Evolutionary conservation across 306 rosid species (phyloP).

Genomic region (Cicer pinnatifidum): DNA sequence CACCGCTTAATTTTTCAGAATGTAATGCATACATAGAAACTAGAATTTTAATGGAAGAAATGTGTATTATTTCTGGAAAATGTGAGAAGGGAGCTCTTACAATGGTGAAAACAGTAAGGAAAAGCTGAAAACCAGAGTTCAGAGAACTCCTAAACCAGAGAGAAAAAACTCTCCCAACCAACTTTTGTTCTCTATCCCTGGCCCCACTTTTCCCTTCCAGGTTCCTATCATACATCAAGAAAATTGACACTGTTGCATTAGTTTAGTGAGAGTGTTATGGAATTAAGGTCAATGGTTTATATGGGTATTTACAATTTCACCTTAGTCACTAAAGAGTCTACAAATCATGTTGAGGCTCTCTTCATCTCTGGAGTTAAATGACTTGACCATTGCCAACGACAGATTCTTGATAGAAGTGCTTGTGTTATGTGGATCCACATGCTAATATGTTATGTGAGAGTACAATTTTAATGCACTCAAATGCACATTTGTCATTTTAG

Average conservation of each 20-base stretch:
- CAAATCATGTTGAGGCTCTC: constrained; percentile 2
- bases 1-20: constrained; percentile 36
- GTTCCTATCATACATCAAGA: not conserved
- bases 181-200: no score
- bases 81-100: no score
- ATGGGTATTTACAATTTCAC: constrained; percentile 28
- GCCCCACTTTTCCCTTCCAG: no score
- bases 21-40: not conserved
- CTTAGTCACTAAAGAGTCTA: constrained; percentile 15
- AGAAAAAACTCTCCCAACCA: no score
- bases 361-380: constrained; percentile 24
- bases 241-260: constrained; percentile 18
- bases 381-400: constrained; percentile 17
- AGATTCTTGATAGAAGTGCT: constrained; percentile 21
- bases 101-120: no score
- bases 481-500: constrained; percentile 14
- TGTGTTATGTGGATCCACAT: constrained; percentile 32
- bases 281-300: constrained; percentile 14
- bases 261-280: constrained; percentile 34
- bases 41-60: no score
- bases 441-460: not conserved
- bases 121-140: no score
- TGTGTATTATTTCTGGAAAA: no score
- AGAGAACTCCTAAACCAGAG: no score
- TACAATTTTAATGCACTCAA: constrained; percentile 20